These are phyloP conservation scores for Aspergillus affinis DNA, from an alignment of 495 filamentous ascomycete genomes.

Conservation along the genomic window DNA sequence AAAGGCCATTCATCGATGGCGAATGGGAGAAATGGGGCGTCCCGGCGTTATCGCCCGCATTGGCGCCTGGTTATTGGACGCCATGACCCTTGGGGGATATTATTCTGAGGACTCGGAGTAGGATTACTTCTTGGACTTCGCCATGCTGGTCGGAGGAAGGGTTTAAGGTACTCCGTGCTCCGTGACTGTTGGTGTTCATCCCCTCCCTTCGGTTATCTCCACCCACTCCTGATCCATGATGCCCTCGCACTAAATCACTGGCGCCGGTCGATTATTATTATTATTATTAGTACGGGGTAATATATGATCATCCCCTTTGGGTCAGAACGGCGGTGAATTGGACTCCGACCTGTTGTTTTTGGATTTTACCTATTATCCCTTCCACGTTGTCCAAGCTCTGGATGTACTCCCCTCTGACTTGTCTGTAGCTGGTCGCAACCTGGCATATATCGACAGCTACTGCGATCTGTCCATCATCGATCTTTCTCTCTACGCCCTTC, in stretches of 20 bases:
- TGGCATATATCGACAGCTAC: neutral
- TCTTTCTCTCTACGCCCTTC: too few relatives aligned
- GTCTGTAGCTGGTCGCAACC: neutral
- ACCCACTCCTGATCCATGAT: neutral
- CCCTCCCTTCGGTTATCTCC: neutral
- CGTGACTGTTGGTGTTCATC: too few relatives aligned
- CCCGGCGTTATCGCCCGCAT: neutral
- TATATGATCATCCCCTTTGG: neutral
- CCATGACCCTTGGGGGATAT: neutral
- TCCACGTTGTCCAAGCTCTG: neutral
- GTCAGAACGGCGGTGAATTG: slow-evolving; percentile 1
- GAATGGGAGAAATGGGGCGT: neutral
- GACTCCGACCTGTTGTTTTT: neutral
- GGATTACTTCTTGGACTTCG: neutral
- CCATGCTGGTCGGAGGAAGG: too few relatives aligned
- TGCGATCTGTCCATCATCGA: too few relatives aligned
- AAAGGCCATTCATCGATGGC: neutral
- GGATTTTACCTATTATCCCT: neutral
- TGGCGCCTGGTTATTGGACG: neutral
- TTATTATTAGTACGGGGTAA: neutral
- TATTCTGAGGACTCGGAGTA: too few relatives aligned
- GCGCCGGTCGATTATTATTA: neutral
- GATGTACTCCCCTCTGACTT: neutral
- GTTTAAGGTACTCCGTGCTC: too few relatives aligned
- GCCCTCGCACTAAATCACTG: neutral